These are phyloP conservation scores for Elsinoe perseae DNA, from an alignment of 2,329 filamentous ascomycete species.

Conservation along the genomic window DNA sequence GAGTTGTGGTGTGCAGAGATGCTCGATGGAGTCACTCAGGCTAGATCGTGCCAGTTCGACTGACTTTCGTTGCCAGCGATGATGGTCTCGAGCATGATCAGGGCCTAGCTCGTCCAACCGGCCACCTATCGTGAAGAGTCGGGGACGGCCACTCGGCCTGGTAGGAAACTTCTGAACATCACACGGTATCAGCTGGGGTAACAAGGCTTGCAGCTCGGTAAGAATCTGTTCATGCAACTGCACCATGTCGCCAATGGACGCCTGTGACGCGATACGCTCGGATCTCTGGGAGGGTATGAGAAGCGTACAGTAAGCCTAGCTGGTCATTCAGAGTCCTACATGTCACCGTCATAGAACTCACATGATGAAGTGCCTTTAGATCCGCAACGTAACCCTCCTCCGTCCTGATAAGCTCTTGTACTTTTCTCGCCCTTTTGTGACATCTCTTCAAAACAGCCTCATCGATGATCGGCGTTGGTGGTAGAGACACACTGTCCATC, in stretches of 20 bases:
- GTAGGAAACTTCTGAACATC: not conserved
- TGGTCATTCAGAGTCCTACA: not conserved
- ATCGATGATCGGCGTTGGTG: conserved; percentile 49
- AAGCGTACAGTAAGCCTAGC: conserved; percentile 39
- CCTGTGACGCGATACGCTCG: conserved; percentile 26
- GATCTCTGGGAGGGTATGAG: conserved; percentile 26
- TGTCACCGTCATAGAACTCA: conserved; percentile 37
- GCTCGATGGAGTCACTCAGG: conserved; percentile 30
- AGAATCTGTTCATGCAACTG: conserved; percentile 78
- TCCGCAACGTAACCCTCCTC: conserved; percentile 87
- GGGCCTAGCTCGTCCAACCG: conserved; percentile 20
- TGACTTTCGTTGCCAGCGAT: conserved; percentile 35
- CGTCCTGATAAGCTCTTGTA: conserved; percentile 78
- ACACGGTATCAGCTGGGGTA: not conserved
- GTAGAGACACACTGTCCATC: conserved; percentile 47
- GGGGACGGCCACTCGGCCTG: not conserved
- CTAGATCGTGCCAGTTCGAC: conserved; percentile 38
- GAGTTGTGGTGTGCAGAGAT: conserved; percentile 46
- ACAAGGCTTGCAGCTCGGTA: conserved; percentile 53
- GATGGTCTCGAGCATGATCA: conserved; percentile 24
- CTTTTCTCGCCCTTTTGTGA: conserved; percentile 64
- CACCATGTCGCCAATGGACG: conserved; percentile 57
- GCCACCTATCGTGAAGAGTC: not conserved
- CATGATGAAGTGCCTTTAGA: conserved; percentile 77
- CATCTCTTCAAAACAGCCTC: conserved; percentile 63